These are phyloP conservation scores for Amaranthus cruentus DNA, from an alignment of 148 eudicot species.

Conservation along the genomic window DNA sequence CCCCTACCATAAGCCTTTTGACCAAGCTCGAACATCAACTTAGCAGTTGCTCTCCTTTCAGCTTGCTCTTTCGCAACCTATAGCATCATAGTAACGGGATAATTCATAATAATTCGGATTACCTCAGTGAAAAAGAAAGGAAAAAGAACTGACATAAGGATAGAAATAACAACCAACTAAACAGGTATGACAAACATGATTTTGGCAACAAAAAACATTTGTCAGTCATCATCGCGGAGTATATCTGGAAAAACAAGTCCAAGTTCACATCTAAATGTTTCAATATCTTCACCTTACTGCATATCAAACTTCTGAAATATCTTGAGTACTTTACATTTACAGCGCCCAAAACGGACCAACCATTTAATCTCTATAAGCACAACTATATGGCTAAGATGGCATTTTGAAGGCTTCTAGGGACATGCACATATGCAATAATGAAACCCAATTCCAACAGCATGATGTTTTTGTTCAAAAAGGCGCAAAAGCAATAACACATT, in stretches of 20 bases:
- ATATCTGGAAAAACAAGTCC: background rate
- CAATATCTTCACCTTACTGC: background rate
- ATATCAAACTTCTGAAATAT: background rate
- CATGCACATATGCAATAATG: no score
- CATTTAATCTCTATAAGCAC: background rate
- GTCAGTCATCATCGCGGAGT: background rate
- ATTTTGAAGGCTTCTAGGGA: no score
- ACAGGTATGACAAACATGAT: background rate
- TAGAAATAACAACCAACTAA: background rate
- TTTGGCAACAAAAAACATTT: background rate
- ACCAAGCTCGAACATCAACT: slow-evolving; percentile 95
- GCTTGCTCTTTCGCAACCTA: slow-evolving; percentile 98
- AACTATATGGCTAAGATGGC: background rate
- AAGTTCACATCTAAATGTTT: background rate
- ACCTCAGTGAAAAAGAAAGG: background rate
- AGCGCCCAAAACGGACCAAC: background rate
- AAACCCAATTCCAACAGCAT: no score
- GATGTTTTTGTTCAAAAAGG: no score
- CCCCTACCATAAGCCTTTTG: slow-evolving; percentile 97
- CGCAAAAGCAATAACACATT: no score
- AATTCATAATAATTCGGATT: background rate
- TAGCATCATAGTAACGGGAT: slow-evolving; percentile 12
- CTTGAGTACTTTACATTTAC: background rate
- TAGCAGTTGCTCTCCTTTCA: slow-evolving; percentile 83
- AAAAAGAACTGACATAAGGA: background rate